Conservation (phyloP, 495 filamentous ascomycete genomes). For the Elaphomyces granulatus region DNA sequence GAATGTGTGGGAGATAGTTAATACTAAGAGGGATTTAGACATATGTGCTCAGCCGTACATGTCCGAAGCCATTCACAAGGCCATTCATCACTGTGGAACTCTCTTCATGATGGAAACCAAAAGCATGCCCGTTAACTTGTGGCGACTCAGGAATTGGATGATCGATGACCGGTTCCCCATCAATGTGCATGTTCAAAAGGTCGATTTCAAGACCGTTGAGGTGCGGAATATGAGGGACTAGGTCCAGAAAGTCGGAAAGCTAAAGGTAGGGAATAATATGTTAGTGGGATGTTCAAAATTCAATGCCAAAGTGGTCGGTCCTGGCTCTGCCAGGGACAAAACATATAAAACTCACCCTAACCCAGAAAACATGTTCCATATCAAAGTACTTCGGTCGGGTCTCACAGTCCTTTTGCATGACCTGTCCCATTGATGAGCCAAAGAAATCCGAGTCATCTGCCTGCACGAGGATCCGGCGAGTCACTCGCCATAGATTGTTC, state of each 20-base stretch:
- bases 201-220: constrained; percentile 45
- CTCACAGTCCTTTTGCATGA: constrained; percentile 33
- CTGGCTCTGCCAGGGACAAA: neutral
- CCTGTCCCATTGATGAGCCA: constrained; percentile 25
- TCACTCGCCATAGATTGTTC: constrained; percentile 38
- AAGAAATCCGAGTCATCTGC: constrained; percentile 26
- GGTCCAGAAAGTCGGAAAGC: constrained; percentile 61
- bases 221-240: constrained; percentile 55
- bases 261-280: constrained; percentile 13
- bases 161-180: constrained; percentile 21
- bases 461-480: constrained; percentile 35
- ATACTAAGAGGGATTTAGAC: constrained; percentile 27
- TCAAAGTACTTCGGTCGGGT: constrained; percentile 38
- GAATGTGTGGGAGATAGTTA: no score
- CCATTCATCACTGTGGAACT: constrained; percentile 16
- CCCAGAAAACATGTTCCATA: constrained; percentile 57
- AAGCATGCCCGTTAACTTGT: constrained; percentile 23
- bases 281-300: constrained; percentile 4
- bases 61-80: constrained; percentile 27
- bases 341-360: constrained; percentile 40
- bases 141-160: constrained; percentile 3
- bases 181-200: constrained; percentile 34
- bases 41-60: constrained; percentile 33
- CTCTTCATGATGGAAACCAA: constrained; percentile 11
- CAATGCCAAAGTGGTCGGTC: neutral